Evolutionary conservation across 1,139 yeast genomes (phyloP), one percentile per base, ranked within the genome.

Genomic region (Kazachstania sp.): DNA sequence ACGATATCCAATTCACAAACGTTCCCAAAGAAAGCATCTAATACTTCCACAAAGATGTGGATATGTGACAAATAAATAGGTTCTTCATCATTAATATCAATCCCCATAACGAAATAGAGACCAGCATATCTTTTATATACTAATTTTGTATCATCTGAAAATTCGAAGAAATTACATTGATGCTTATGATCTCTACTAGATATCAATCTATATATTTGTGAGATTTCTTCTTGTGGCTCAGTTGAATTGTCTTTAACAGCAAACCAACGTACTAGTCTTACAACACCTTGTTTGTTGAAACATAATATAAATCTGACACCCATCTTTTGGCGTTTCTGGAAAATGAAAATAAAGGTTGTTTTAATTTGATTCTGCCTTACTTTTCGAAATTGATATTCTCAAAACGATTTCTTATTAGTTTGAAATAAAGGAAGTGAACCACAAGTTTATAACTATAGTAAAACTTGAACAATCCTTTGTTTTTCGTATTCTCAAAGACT

Each of bases 1-100:
- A 86, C 88, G 49, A 86, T 74, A 64, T 92, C 98, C 57, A 92
- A 73, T 67, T 92, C 98, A 68, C 97, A 90, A n/a, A 92, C 98
- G 59, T 83, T 88, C 45, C 78, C 77, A 60, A 92, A 92, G 64
- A 84, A 87, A 6, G 81, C 74, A 63, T 92, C 98, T 51, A 92
- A 70, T 11, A 88, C 79, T 65, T 92, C 97, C 26, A 92, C 97
- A 55, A 92, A 79, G 48, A 90, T 71, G 62, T 92, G 98, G 34
- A 92, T 78, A 31, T 87, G 81, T 54, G 92, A 95, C 48, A 92
- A 71, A 61, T 84, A 85, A 48, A 83, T 78, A 52, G 92, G 73
- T 61, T 90, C 97, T 16, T 63, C 67, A 61, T 88, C 97, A 13
- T 70, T 69, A 32, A 77, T 67, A 55, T 85, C 95, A 12, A 88